A percentile compares a stretch with the other conserved stretches of the same genome.
phyloP scores from a whole-genome alignment of 257 asterid species.

The Solanum boliviense region DNA sequence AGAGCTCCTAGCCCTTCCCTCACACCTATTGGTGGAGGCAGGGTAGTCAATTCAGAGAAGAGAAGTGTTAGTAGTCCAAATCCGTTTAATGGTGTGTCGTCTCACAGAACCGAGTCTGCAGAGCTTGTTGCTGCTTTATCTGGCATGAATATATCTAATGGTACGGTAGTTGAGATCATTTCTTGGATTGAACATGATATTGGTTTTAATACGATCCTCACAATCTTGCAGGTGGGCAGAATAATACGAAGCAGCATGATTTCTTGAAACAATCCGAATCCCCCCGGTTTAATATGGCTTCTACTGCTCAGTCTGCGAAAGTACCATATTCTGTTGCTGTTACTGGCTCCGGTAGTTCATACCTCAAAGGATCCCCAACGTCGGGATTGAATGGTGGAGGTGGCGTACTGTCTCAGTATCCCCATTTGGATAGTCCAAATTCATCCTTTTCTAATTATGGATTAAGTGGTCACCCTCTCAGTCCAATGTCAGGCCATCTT shows the following conservation, averaged over 20 bases:
- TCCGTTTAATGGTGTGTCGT: conserved; percentile 43
- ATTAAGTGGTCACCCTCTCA: conserved; percentile 53
- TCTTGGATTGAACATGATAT: conserved; percentile 32
- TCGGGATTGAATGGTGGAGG: conserved; percentile 40
- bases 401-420: conserved; percentile 46
- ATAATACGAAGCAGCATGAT: conserved; percentile 38
- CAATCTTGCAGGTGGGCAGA: conserved; percentile 51
- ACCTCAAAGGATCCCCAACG: conserved; percentile 47
- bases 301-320: conserved; percentile 20
- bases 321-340: conserved; percentile 24
- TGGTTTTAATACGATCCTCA: background rate
- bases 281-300: conserved; percentile 24
- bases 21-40: conserved; percentile 82
- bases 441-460: conserved; percentile 50
- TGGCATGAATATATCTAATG: conserved; percentile 70
- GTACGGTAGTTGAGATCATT: conserved; percentile 24
- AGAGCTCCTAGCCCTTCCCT: conserved; percentile 92
- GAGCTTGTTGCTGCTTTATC: conserved; percentile 81
- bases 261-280: conserved; percentile 31
- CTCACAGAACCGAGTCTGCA: conserved; percentile 44
- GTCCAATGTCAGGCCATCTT: conserved; percentile 60
- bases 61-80: conserved; percentile 39
- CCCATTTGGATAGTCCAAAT: conserved; percentile 69
- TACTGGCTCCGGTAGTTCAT: conserved; percentile 30
- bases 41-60: conserved; percentile 56